Evolutionary conservation across 257 asterid genomes (phyloP).

Genomic region (Scutellaria barbata): DNA sequence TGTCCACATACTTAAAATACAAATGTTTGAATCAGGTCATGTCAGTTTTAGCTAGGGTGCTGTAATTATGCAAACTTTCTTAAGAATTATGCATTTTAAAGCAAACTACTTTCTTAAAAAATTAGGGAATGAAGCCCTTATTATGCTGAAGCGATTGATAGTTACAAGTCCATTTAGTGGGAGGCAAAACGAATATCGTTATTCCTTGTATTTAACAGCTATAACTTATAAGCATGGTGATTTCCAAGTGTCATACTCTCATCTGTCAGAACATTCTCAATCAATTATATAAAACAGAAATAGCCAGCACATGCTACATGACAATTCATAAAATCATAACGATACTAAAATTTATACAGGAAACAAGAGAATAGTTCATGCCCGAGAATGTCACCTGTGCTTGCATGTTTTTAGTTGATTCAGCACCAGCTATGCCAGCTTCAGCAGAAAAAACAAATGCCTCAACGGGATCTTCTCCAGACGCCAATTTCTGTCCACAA

Average conservation of each 20-base stretch:
- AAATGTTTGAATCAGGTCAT: too few relatives aligned
- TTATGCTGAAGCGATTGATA: neutral
- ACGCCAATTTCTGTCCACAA: constrained; percentile 64
- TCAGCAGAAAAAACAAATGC: constrained; percentile 84
- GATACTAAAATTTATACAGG: neutral
- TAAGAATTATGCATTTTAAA: too few relatives aligned
- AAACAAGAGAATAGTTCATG: neutral
- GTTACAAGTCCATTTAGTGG: neutral
- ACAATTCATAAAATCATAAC: neutral
- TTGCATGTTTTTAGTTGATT: constrained; percentile 81
- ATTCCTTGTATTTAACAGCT: neutral
- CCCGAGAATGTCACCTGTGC: constrained; percentile 67
- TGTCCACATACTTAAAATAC: too few relatives aligned
- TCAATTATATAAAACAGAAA: too few relatives aligned
- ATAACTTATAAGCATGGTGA: neutral
- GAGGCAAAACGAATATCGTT: neutral
- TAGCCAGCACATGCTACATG: neutral
- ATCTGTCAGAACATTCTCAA: too few relatives aligned
- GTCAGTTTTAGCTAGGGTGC: too few relatives aligned
- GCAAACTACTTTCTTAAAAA: too few relatives aligned
- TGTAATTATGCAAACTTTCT: too few relatives aligned
- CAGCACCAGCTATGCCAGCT: constrained; percentile 88
- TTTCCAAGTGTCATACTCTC: neutral
- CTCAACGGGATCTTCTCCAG: constrained; percentile 77
- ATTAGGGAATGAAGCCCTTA: too few relatives aligned